Conservation (phyloP, 1,284 basidiomycete genomes). For the Taiwanofungus camphoratus region DNA sequence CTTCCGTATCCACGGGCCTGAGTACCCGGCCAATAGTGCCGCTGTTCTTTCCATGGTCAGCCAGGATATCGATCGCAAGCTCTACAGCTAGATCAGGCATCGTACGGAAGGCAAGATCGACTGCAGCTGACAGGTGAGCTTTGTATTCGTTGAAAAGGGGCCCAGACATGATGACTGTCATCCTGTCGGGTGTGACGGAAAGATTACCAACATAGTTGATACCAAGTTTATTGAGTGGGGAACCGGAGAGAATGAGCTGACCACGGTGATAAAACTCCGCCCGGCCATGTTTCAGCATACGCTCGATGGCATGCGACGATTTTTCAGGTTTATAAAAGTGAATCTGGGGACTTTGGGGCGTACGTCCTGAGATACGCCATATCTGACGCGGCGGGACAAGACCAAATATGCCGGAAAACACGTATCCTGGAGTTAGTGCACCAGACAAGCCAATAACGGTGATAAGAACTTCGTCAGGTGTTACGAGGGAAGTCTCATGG, state of each 20-base stretch:
- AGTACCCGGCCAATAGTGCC: constrained; percentile 7
- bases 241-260: constrained; percentile 4
- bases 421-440: constrained; percentile 2
- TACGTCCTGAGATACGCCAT: constrained; percentile 6
- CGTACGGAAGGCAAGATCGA: constrained; percentile 8
- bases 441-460: constrained; percentile 7
- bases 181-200: background rate
- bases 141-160: constrained; percentile 3
- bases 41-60: background rate
- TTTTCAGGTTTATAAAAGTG: constrained; percentile 7
- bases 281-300: background rate
- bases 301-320: background rate
- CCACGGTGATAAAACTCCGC: constrained; percentile 9
- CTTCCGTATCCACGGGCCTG: background rate
- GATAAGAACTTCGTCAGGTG: constrained; percentile 11
- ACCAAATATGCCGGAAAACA: constrained; percentile 11
- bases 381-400: constrained; percentile 2
- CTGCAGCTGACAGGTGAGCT: constrained; percentile 1
- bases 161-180: background rate
- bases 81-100: constrained; percentile 12
- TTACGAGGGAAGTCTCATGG: constrained; percentile 8
- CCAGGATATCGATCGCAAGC: constrained; percentile 13
- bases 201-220: constrained; percentile 13
- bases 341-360: background rate
- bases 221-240: constrained; percentile 4